Percentiles rank a stretch among this genome's conserved stretches.
Conservation (phyloP, 495 filamentous ascomycete species). For the Penicillium malachiteum region DNA sequence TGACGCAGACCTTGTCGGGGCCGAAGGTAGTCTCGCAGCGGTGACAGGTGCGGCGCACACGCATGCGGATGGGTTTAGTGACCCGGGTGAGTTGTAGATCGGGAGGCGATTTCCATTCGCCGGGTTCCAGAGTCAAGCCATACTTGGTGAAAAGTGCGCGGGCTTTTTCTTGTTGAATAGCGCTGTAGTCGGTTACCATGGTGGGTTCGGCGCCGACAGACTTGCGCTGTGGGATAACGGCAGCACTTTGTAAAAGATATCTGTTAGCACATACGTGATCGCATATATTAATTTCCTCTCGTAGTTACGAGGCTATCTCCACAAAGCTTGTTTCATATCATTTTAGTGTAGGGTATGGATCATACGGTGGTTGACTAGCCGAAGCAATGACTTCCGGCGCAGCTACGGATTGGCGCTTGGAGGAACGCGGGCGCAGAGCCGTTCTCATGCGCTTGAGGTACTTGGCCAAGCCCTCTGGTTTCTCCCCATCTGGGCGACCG, state of each 20-base stretch:
- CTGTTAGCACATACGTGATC: not conserved
- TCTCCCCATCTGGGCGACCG: constrained; percentile 37
- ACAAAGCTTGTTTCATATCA: too few species aligned
- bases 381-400: constrained; percentile 13
- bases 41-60: constrained; percentile 81
- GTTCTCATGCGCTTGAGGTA: constrained; percentile 64
- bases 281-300: too few species aligned
- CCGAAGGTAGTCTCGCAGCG: constrained; percentile 73
- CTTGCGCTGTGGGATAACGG: constrained; percentile 16
- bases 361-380: constrained; percentile 30
- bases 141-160: constrained; percentile 73
- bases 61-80: constrained; percentile 87
- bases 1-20: constrained; percentile 64
- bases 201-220: constrained; percentile 24
- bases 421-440: constrained; percentile 54
- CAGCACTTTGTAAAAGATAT: constrained; percentile 5
- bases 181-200: constrained; percentile 33
- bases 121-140: constrained; percentile 65
- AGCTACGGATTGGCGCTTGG: constrained; percentile 38
- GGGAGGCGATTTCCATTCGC: constrained; percentile 61
- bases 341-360: constrained; percentile 7
- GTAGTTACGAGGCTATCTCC: too few species aligned
- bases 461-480: constrained; percentile 62
- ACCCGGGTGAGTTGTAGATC: constrained; percentile 66
- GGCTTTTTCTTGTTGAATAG: constrained; percentile 63